Conservation (phyloP, 2,329 filamentous ascomycete species). For the Pyrenophora seminiperda region DNA sequence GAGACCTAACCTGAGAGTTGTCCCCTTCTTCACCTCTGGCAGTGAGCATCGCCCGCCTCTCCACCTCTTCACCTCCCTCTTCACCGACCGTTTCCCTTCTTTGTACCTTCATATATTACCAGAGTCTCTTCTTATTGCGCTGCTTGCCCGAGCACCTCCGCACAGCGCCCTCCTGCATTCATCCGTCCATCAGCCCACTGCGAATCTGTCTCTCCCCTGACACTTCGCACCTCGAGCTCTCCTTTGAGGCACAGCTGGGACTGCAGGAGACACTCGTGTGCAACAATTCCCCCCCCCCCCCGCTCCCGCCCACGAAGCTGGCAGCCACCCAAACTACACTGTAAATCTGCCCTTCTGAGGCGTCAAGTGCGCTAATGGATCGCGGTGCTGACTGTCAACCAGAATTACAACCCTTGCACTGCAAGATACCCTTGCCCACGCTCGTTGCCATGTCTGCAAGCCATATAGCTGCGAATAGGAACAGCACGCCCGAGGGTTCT, state of each 20-base stretch:
- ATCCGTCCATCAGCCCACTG: conserved; percentile 24
- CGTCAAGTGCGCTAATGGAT: neutral
- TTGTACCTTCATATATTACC: conserved; percentile 31
- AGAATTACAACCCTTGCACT: conserved; percentile 12
- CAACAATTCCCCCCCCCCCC: conserved; percentile 13
- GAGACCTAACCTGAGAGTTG: conserved; percentile 6
- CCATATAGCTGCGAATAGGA: conserved; percentile 72
- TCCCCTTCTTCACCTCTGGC: conserved; percentile 16
- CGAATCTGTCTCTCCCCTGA: conserved; percentile 21
- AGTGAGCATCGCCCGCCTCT: conserved; percentile 16
- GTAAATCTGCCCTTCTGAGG: conserved; percentile 7
- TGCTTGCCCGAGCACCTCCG: conserved; percentile 17
- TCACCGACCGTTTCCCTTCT: conserved; percentile 23
- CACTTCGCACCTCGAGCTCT: conserved; percentile 25
- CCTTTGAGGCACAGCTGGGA: conserved; percentile 42
- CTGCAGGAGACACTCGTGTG: conserved; percentile 36
- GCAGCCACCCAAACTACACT: conserved; percentile 9
- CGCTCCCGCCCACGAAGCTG: conserved; percentile 1
- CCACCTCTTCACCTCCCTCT: conserved; percentile 8
- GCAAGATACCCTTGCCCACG: neutral
- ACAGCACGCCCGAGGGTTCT: conserved; percentile 93
- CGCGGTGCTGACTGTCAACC: conserved; percentile 5
- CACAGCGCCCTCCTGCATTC: conserved; percentile 13
- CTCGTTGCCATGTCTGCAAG: conserved; percentile 51
- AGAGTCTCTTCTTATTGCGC: conserved; percentile 25